phyloP scores from a whole-genome alignment of 2,329 filamentous ascomycete genomes.

The Xylariomycetidae sp. region DNA sequence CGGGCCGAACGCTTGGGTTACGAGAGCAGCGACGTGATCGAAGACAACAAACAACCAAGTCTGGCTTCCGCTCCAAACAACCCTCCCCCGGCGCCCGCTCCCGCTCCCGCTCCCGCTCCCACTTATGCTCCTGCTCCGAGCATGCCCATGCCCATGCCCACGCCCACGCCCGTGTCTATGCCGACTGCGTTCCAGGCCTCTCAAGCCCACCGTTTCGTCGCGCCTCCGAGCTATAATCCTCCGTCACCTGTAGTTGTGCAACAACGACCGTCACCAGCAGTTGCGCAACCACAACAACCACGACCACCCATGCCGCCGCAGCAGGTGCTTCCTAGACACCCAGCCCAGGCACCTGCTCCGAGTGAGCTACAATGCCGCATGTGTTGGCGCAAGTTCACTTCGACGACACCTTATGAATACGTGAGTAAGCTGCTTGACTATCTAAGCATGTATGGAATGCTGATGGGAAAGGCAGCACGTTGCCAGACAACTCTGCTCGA shows the following conservation, averaged over 20 bases:
- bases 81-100: no score
- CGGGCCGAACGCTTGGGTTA: slow-evolving; percentile 53
- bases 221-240: no score
- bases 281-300: slow-evolving; percentile 5
- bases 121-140: no score
- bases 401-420: slow-evolving; percentile 21
- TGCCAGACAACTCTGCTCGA: slow-evolving; percentile 29
- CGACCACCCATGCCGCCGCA: no score
- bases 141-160: no score
- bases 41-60: slow-evolving; percentile 36
- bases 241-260: no score
- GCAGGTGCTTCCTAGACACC: no score
- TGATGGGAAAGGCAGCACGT: slow-evolving; percentile 32
- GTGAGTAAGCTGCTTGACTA: slow-evolving; percentile 16
- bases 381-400: slow-evolving; percentile 25
- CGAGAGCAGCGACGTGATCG: slow-evolving; percentile 42
- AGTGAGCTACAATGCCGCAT: slow-evolving; percentile 20
- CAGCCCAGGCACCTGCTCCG: slow-evolving; percentile 9
- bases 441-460: no score
- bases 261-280: background rate
- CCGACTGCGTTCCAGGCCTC: no score
- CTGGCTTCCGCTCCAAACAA: no score
- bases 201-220: no score
- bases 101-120: slow-evolving; percentile 1
- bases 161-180: no score